A percentile compares a stretch with the other conserved stretches of the same genome.
These are phyloP conservation scores for Phylloporus sp. DNA, from an alignment of 768 basidiomycete genomes.

Conservation along the genomic window DNA sequence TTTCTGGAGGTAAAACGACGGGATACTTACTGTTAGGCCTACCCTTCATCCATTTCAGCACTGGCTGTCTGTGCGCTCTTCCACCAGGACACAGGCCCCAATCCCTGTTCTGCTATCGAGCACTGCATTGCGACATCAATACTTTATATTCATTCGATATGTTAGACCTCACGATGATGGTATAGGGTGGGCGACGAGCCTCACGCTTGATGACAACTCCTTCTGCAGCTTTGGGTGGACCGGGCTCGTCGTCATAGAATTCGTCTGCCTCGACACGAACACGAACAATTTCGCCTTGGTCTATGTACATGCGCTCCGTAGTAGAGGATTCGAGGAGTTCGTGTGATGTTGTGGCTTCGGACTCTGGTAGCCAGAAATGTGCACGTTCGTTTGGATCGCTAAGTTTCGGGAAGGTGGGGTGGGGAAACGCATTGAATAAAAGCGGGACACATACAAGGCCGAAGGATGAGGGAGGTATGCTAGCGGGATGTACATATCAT, in stretches of 20 bases:
- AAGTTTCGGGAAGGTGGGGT: not conserved
- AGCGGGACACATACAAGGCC: conserved; percentile 56
- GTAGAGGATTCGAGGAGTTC: conserved; percentile 69
- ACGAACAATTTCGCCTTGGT: conserved; percentile 70
- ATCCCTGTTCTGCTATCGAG: conserved; percentile 78
- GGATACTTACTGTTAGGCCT: too few relatives aligned
- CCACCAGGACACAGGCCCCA: conserved; percentile 80
- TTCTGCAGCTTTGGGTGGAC: conserved; percentile 71
- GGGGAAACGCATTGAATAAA: not conserved
- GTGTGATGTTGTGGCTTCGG: conserved; percentile 45
- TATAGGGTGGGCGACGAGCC: conserved; percentile 57
- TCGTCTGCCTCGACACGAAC: conserved; percentile 79
- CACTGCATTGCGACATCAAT: conserved; percentile 45
- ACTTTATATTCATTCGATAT: too few relatives aligned
- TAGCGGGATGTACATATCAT: conserved; percentile 84
- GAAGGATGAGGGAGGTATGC: conserved; percentile 77
- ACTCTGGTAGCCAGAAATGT: conserved; percentile 77
- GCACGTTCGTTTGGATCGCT: conserved; percentile 82
- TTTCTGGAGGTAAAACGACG: too few relatives aligned
- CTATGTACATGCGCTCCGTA: conserved; percentile 74
- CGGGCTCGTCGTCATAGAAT: conserved; percentile 83
- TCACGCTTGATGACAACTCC: conserved; percentile 58
- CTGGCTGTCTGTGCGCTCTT: conserved; percentile 44
- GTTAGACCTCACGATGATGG: conserved; percentile 51
- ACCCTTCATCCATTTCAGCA: conserved; percentile 40